Evolutionary conservation across 306 rosid genomes (phyloP), one percentile per base, ranked within the genome.

Genomic region (Fragaria ananassa): DNA sequence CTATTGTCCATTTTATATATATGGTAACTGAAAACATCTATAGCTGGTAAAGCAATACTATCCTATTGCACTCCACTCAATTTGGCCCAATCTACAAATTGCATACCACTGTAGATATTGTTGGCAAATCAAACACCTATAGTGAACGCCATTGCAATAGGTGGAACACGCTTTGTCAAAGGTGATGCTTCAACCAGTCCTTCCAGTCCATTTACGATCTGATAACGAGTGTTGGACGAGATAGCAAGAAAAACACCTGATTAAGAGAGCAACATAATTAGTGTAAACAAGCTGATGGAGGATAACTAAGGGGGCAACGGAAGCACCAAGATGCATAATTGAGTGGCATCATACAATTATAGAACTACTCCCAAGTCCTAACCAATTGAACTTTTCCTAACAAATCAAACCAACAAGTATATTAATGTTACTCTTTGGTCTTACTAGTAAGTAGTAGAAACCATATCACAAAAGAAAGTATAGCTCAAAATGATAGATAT

Each of bases 51-150:
- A 14, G 54, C 68, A 73, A 41, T 41, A 61, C 54, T 73, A 46
- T n/a, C 53, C 23, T 34, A 90, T 68, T 94, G 98, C 57, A 92
- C 90, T 25, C 98, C 98, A 56, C 97, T 92, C 91, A 42, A 81
- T 79, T 87, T 90, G 51, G 98, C 98, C 98, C 98, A 95, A 78
- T 95, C 98, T 49, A 95, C 83, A 50, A 95, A 95, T 82, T 95
- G 98, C 97, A 95, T 95, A 18, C 96, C 98, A 61, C 93, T 97
- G 19, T 92, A 95, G 23, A 95, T 80, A 82, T 92, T 95, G 88
- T 95, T 95, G n/a, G 96, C 93, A 58, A 90, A 95, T 58, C 99
- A 76, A 41, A 92, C 93, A 9, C 97, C 93, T 0, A 95, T 83
- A 0, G 97, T 95, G 85, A 95, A 95, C 14, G 92, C 90, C 96